Evolutionary conservation across 176 grass and related monocot genomes (phyloP).

Genomic region (Eragrostis nindensis): DNA sequence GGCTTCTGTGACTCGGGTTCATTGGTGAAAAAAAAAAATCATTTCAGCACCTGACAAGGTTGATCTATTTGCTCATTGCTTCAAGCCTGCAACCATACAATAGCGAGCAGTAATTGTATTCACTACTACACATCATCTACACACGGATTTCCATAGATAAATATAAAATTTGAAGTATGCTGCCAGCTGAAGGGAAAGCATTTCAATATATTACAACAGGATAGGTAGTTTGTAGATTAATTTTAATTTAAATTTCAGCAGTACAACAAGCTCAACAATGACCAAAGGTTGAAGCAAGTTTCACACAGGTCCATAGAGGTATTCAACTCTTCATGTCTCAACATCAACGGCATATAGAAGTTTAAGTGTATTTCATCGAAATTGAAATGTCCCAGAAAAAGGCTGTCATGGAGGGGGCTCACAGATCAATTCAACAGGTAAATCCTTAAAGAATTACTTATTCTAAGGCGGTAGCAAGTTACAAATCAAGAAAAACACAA

Average conservation of each 20-base stretch:
- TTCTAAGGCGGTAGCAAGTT: not conserved
- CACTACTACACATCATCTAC: no score
- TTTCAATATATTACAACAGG: not conserved
- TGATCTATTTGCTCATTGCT: not conserved
- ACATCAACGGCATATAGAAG: not conserved
- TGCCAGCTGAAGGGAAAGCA: no score
- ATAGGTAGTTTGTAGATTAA: not conserved
- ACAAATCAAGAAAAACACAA: slow-evolving; percentile 10
- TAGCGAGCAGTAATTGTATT: no score
- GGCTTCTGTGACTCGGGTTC: not conserved
- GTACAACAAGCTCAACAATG: not conserved
- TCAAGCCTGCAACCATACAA: not conserved
- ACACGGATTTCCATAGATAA: no score
- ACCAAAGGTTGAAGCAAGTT: not conserved
- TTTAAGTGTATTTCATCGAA: not conserved
- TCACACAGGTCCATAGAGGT: not conserved
- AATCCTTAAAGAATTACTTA: not conserved
- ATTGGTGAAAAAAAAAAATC: not conserved
- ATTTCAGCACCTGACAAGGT: not conserved
- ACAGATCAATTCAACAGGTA: not conserved
- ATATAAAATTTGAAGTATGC: no score
- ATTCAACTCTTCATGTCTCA: not conserved
- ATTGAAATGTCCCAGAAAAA: not conserved
- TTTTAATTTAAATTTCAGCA: no score
- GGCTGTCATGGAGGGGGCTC: not conserved